These are phyloP conservation scores for Thelonectria olida DNA, from an alignment of 2,329 filamentous ascomycete species.

Conservation along the genomic window DNA sequence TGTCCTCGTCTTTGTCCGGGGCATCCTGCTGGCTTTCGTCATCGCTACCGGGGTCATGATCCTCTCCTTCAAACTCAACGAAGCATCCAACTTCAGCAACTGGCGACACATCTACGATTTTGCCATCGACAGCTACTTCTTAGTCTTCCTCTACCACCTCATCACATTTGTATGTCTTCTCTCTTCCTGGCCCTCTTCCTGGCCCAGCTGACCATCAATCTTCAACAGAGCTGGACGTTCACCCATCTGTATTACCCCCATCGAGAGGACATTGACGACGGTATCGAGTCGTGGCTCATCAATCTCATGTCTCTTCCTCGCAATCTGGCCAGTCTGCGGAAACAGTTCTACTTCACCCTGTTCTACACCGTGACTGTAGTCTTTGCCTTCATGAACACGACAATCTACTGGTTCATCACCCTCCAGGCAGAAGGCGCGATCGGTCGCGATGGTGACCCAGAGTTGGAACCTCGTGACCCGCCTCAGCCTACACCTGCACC, in stretches of 20 bases:
- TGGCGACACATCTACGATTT: constrained; percentile 61
- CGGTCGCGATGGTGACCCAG: not conserved
- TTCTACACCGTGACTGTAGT: constrained; percentile 59
- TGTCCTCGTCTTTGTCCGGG: constrained; percentile 54
- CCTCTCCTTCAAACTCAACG: constrained; percentile 56
- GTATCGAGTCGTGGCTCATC: constrained; percentile 49
- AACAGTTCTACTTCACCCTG: constrained; percentile 59
- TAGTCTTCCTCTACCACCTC: constrained; percentile 57
- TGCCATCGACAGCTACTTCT: constrained; percentile 53
- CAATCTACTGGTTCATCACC: constrained; percentile 59
- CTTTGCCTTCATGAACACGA: constrained; percentile 59
- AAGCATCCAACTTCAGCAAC: constrained; percentile 48
- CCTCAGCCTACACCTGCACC: not conserved
- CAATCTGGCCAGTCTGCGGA: constrained; percentile 51
- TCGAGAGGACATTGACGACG: constrained; percentile 47
- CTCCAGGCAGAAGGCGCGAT: constrained; percentile 41
- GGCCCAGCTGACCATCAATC: not conserved
- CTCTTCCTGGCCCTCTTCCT: not conserved
- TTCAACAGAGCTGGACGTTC: constrained; percentile 59
- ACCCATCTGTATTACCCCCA: constrained; percentile 61
- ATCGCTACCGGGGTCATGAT: constrained; percentile 52
- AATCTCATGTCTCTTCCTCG: constrained; percentile 56
- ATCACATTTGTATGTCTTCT: constrained; percentile 54
- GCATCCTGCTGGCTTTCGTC: constrained; percentile 54
- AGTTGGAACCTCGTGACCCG: not conserved